Conservation (phyloP, 169 alveolate genomes). For the Plasmodium billcollinsi region DNA sequence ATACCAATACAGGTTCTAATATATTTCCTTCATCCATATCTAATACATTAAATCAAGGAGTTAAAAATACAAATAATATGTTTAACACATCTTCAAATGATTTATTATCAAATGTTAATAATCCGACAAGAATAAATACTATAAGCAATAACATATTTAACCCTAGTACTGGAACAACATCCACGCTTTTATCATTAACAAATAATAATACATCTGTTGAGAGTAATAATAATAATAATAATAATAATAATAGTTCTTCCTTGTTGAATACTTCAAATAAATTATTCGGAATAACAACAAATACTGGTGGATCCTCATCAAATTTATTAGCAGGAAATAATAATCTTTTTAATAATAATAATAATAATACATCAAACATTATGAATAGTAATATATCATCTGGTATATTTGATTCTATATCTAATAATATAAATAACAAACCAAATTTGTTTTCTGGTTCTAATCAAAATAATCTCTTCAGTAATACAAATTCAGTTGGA, state of each 20-base stretch:
- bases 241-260: not conserved
- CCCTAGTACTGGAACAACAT: not conserved
- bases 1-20: not conserved
- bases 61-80: not conserved
- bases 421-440: not conserved
- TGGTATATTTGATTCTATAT: not conserved
- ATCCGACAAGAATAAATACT: not conserved
- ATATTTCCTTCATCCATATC: not conserved
- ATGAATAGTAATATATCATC: not conserved
- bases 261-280: not conserved
- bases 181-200: not conserved
- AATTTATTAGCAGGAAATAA: not conserved
- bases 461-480: slow-evolving; percentile 18
- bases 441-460: slow-evolving; percentile 24
- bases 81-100: not conserved
- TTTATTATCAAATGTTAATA: not conserved
- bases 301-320: not conserved
- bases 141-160: no score
- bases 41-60: no score
- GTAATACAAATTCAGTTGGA: slow-evolving; percentile 7
- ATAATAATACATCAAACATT: slow-evolving; percentile 1
- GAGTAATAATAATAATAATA: not conserved
- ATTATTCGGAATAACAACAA: not conserved
- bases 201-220: not conserved
- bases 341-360: slow-evolving; percentile 2